Percentiles rank a stretch among this genome's conserved stretches.
phyloP scores from a whole-genome alignment of 805 yeast genomes.

The Jamesozyma spencerorum region DNA sequence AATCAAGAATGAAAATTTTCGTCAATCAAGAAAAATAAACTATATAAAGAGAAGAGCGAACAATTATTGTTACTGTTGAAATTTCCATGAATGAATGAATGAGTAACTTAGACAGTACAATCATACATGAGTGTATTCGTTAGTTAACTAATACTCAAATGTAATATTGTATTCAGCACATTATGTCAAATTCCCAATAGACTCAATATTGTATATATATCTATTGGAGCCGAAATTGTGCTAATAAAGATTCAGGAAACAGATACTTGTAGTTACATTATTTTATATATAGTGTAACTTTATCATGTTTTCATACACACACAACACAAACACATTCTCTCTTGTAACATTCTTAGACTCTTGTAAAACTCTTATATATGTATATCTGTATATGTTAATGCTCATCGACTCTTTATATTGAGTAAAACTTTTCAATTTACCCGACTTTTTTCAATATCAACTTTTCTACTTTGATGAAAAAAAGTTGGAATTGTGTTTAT shows the following conservation, averaged over 20 bases:
- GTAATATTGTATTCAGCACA: conserved; percentile 27
- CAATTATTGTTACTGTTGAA: no score
- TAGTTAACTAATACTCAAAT: conserved; percentile 1
- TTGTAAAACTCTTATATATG: not conserved
- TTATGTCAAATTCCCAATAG: conserved; percentile 37
- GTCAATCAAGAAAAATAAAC: no score
- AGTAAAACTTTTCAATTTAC: not conserved
- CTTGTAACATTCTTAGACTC: no score
- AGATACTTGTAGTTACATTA: conserved; percentile 1
- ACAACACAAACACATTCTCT: no score
- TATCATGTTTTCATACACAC: conserved; percentile 1
- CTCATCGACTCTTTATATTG: not conserved
- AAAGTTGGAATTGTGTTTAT: not conserved
- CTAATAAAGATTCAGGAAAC: conserved; percentile 24
- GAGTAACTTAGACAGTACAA: no score
- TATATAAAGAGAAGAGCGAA: no score
- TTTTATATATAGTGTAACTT: no score
- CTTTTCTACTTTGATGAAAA: not conserved
- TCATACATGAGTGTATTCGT: not conserved
- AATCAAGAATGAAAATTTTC: no score
- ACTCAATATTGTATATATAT: conserved; percentile 20
- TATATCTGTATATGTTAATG: not conserved
- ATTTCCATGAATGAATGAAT: no score
- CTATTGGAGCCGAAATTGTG: conserved; percentile 39
- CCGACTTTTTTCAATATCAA: no score